Base-by-base conservation (phyloP, 2,329 filamentous ascomycete genomes). In the Pochonia chlamydosporia region DNA sequence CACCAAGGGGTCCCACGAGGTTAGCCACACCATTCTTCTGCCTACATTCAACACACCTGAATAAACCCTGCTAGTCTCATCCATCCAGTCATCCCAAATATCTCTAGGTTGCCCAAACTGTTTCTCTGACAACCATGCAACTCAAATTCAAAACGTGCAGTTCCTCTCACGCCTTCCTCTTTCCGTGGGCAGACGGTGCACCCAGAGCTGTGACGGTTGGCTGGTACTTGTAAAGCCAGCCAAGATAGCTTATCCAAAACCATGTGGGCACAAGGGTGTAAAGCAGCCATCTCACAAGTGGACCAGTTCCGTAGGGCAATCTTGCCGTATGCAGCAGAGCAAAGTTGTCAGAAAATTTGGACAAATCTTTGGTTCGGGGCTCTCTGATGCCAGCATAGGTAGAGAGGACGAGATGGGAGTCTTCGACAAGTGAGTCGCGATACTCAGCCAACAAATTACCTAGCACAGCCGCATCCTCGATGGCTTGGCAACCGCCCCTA, bases 141-240 rank as follows among this genome's bases (percentile, higher is more conserved):
- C 31, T 18, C n/a, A 18, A 8, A 18, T 18, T 35, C 5, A 10
- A 14, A 35, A 6, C 5, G n/a, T 18, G 14, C n/a, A 2, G 8
- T 35, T 18, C 14, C 14, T 9, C 20, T 33, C 23, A 39, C 13
- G 24, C 11, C 25, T 21, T 40, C 21, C 39, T 43, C 41, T 48
- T 43, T 26, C 23, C 31, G 40, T 23, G 31, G 33, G 16, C 23
- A 18, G 25, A 30, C 41, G 18, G 18, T 21, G 31, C 20, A 35
- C 31, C 31, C 23, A 51, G 46, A 1, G 43, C 43, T 9, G 39
- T 18, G 24, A 51, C 49, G 4, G 26, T 49, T 11, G 53, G 53
- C 35, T 55, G 53, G 31, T 54, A 49, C 6, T 44, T 35, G 46
- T 55, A 55, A 24, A 54, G 46, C 48, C 52, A 55, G 14, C 47